phyloP scores from a whole-genome alignment of 768 basidiomycete species.

The Pleurotus citrinopileatus region DNA sequence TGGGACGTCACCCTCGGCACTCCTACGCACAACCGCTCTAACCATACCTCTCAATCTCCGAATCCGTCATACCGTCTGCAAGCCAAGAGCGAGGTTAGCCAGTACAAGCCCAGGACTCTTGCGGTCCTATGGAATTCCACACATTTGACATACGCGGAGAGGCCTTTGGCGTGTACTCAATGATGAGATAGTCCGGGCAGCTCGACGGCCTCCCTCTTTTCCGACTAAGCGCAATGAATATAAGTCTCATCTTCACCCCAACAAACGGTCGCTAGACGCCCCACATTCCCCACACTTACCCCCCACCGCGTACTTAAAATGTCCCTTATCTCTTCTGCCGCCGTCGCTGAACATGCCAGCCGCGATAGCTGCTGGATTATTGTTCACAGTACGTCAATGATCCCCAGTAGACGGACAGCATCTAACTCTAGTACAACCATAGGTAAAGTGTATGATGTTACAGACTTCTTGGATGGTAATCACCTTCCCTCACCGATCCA shows the following conservation, averaged over 20 bases:
- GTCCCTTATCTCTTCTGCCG: conserved; percentile 36
- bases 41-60: conserved; percentile 11
- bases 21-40: conserved; percentile 7
- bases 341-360: conserved; percentile 53
- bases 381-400: conserved; percentile 67
- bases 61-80: neutral
- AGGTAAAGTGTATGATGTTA: conserved; percentile 80
- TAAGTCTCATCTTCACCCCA: neutral
- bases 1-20: conserved; percentile 1
- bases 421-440: conserved; percentile 8
- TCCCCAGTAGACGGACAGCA: neutral
- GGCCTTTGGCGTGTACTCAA: neutral
- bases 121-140: conserved; percentile 8
- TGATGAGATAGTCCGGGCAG: neutral
- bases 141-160: conserved; percentile 4
- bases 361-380: conserved; percentile 80
- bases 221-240: conserved; percentile 1
- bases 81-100: conserved; percentile 2
- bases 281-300: conserved; percentile 21
- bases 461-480: conserved; percentile 71
- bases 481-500: neutral
- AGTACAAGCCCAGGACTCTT: neutral
- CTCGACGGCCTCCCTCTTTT: conserved; percentile 5
- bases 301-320: conserved; percentile 17
- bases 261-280: neutral